These are phyloP conservation scores for Tillandsia fasciculata DNA, from an alignment of 176 grass and related monocot genomes.

Conservation along the genomic window DNA sequence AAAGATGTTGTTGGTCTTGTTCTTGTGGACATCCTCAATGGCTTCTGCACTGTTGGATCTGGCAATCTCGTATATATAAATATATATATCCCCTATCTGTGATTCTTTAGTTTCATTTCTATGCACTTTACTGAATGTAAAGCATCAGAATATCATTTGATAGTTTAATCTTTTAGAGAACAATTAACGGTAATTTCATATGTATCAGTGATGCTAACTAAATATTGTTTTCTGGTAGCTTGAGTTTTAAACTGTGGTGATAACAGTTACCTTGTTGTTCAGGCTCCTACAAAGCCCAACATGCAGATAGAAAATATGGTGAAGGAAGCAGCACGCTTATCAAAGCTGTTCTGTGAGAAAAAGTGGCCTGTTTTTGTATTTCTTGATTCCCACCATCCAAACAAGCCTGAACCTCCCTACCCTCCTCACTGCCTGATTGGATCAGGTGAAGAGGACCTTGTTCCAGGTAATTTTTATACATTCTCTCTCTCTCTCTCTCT, in stretches of 20 bases:
- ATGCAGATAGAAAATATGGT: conserved; percentile 23
- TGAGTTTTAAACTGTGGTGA: neutral
- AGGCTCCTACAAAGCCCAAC: conserved; percentile 24
- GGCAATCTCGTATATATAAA: conserved; percentile 14
- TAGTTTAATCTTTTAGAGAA: neutral
- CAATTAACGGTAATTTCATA: too few relatives aligned
- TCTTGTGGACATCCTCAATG: conserved; percentile 25
- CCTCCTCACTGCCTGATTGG: conserved; percentile 26
- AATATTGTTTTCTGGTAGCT: too few relatives aligned
- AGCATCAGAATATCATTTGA: neutral
- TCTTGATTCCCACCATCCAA: conserved; percentile 14
- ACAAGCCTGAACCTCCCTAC: conserved; percentile 24
- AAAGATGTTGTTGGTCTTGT: conserved; percentile 10
- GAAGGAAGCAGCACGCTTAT: conserved; percentile 15
- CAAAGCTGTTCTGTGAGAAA: conserved; percentile 15
- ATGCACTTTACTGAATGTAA: neutral
- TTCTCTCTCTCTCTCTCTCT: neutral
- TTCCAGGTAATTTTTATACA: conserved; percentile 11
- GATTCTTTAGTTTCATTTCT: neutral
- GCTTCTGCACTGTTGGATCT: conserved; percentile 28
- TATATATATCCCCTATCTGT: neutral
- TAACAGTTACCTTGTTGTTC: neutral
- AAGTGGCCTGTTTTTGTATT: conserved; percentile 20
- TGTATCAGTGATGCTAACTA: too few relatives aligned
- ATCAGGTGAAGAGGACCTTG: conserved; percentile 22